Evolutionary conservation across 148 eudicot species (phyloP), one percentile per base, ranked within the genome.

Genomic region (Silene uniflora): DNA sequence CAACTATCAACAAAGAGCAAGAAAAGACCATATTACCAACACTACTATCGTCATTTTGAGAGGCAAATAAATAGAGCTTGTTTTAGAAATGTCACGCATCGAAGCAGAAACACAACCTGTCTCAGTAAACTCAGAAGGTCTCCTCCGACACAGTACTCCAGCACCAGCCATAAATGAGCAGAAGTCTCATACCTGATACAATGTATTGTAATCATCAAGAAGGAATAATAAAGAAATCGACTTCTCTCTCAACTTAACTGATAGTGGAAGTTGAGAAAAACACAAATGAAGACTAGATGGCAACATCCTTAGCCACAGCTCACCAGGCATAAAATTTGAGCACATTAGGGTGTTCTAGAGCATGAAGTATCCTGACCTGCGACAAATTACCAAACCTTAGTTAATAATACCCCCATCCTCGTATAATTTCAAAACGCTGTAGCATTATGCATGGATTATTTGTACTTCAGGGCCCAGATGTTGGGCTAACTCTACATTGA

Each of bases 111-210:
- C 19, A 64, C 73, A 39, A 95, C 99, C 97, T 95, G 99, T 64
- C 83, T 83, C 71, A 95, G 77, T 76, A 95, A 86, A 78, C 89
- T 90, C 85, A 85, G 75, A 68, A 95, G 96, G 83, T 95, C 97
- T 79, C 97, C 99, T 80, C 97, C 98, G 74, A 95, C 96, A 72
- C 99, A 95, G 83, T 95, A 95, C 74, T 95, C 99, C 84, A 95
- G 80, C 21, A 95, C 91, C 83, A 95, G 71, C 99, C 99, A 95
- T 76, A 95, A 80, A 80, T 92, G 99, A 49, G 99, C 93, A 42
- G 93, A 86, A 72, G 99, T 91, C 85, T 95, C 99, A 62, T 95
- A 95, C 96, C 97, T 95, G 72, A 35, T 74, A 24, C 62, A 61
- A 77, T 39, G 69, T 54, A 18, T 10, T 16, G 59, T 59, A 64